phyloP scores from a whole-genome alignment of 345 rosid genomes.

The Mercurialis annua region DNA sequence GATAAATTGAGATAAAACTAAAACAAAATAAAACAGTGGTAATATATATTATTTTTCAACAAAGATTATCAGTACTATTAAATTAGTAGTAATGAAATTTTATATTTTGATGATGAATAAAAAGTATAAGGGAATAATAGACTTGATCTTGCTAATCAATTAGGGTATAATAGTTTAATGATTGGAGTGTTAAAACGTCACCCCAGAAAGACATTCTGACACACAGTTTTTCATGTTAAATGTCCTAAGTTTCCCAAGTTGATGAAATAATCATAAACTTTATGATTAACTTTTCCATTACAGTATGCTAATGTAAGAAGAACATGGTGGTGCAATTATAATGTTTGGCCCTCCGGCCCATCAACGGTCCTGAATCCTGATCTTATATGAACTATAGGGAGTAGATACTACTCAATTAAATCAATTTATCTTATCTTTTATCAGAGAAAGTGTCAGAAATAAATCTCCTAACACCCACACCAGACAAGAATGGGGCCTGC shows the following conservation, averaged over 20 bases:
- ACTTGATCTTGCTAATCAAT: no score
- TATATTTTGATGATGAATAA: no score
- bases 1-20: no score
- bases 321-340: constrained; percentile 11
- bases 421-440: constrained; percentile 6
- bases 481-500: constrained; percentile 25
- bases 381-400: constrained; percentile 1
- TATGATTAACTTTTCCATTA: constrained; percentile 4
- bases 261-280: background rate
- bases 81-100: no score
- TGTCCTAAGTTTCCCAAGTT: background rate
- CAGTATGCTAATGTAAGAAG: constrained; percentile 3
- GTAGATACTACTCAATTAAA: constrained; percentile 5
- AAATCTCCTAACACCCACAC: constrained; percentile 8
- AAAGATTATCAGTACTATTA: no score
- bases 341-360: constrained; percentile 16
- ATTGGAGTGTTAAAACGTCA: no score
- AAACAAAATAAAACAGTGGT: no score
- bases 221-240: constrained; percentile 1
- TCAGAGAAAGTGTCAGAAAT: background rate
- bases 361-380: constrained; percentile 18
- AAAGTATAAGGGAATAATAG: no score
- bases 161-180: no score
- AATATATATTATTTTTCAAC: no score
- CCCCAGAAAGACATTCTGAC: constrained; percentile 12